Conservation (phyloP, 208 protist genomes). For the Leishmania arabica region DNA sequence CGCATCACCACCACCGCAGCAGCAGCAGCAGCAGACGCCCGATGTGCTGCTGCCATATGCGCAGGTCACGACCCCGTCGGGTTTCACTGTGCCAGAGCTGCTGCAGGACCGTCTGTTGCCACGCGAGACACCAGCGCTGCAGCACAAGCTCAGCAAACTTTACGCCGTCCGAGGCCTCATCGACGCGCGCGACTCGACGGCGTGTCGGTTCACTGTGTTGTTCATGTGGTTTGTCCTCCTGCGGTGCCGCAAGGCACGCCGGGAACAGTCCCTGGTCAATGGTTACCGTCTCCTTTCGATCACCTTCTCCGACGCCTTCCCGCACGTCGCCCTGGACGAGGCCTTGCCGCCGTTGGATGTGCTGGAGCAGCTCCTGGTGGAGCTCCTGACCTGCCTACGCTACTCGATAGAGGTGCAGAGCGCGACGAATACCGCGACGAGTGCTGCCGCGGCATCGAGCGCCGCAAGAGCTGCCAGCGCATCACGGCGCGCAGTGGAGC, state of each 20-base stretch:
- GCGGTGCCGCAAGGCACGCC: constrained; percentile 32
- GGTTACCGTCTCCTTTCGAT: constrained; percentile 13
- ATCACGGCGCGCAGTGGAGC: not conserved
- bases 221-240: constrained; percentile 31
- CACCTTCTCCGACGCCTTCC: constrained; percentile 23
- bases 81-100: constrained; percentile 27
- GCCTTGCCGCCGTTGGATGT: constrained; percentile 31
- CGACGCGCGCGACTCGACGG: constrained; percentile 15
- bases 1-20: not conserved
- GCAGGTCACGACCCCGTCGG: constrained; percentile 13
- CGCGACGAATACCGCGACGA: too few species aligned
- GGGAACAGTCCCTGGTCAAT: constrained; percentile 27
- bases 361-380: constrained; percentile 27
- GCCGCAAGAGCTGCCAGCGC: not conserved
- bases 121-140: constrained; percentile 17
- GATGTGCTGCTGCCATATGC: constrained; percentile 23
- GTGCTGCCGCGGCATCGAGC: not conserved
- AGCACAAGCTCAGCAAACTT: constrained; percentile 22
- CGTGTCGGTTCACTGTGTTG: constrained; percentile 16
- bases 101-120: constrained; percentile 26
- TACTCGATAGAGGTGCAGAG: not conserved
- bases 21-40: not conserved
- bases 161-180: constrained; percentile 18
- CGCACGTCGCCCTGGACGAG: constrained; percentile 9
- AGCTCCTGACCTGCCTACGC: constrained; percentile 22